Percentiles rank a stretch among this genome's conserved stretches.
phyloP scores from a whole-genome alignment of 1,284 basidiomycete species.

The Ustilago trichophora region DNA sequence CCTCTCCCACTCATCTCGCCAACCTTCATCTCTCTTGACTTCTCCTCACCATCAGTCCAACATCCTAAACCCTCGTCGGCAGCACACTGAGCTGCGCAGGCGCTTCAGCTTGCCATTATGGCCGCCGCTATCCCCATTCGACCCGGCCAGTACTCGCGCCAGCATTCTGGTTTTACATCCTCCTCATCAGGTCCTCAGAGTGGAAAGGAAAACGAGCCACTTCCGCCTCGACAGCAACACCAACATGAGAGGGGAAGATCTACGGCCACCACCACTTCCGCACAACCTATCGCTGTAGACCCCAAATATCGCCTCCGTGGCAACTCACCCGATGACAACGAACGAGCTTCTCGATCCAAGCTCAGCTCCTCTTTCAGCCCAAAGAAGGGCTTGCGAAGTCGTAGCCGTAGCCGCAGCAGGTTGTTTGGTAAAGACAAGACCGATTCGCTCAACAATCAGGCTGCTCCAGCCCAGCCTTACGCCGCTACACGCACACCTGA shows the following conservation, averaged over 20 bases:
- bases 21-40: not conserved
- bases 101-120: slow-evolving; percentile 18
- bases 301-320: slow-evolving; percentile 45
- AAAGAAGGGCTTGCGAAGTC: slow-evolving; percentile 31
- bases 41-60: not conserved
- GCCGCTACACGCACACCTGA: slow-evolving; percentile 22
- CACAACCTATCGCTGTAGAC: slow-evolving; percentile 31
- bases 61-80: not conserved
- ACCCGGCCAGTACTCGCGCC: slow-evolving; percentile 47
- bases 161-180: slow-evolving; percentile 15
- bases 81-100: slow-evolving; percentile 2
- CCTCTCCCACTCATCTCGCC: slow-evolving; percentile 1
- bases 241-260: slow-evolving; percentile 6
- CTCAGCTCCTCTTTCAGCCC: slow-evolving; percentile 37
- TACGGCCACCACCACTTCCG: not conserved
- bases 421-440: slow-evolving; percentile 41
- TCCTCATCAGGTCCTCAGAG: slow-evolving; percentile 1
- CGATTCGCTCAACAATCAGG: slow-evolving; percentile 25
- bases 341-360: slow-evolving; percentile 15
- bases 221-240: too few relatives aligned
- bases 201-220: slow-evolving; percentile 45
- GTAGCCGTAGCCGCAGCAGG: slow-evolving; percentile 35
- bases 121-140: slow-evolving; percentile 21
- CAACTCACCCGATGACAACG: slow-evolving; percentile 31
- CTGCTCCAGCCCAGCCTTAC: slow-evolving; percentile 2